Base-by-base conservation (phyloP, 1,284 basidiomycete species). In the Gastroboletus turbinatus region DNA sequence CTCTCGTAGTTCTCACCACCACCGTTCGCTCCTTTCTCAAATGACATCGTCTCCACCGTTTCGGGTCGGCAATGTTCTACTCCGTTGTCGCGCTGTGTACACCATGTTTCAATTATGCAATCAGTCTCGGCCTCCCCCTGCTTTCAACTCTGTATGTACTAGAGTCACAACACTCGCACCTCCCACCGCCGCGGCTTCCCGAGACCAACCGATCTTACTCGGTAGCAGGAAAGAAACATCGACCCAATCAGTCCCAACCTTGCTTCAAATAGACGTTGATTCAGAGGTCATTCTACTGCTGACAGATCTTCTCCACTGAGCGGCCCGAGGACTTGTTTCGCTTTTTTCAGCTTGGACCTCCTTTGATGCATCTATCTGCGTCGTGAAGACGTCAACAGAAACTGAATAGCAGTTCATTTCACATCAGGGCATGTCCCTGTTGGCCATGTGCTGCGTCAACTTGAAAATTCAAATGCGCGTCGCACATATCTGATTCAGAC, bases 371-470 rank as follows among this genome's bases (percentile, higher is more conserved):
- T 23, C 25, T 14, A 5, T 50, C 27, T 40, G 29, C 17, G 2
- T 13, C 36, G 8, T 30, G 32, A 55, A 46, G 32, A 48, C 53
- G 27, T 27, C n/a, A 30, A 17, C 39, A 45, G 27, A 7, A 45
- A 39, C 17, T 40, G 19, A 10, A 43, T 27, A 27, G 29, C 33
- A 38, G 8, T 9, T 16, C 35, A 5, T n/a, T 14, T 60, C 58
- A 25, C 49, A 62, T 32, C 46, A n/a, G 13, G 16, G 9, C 10
- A 10, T 48, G 55, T 50, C 50, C 56, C 62, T 63, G 49, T 39
- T 19, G 1, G 30, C 46, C 39, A 59, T n/a, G 23, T 23, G 52
- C 32, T 38, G 35, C 46, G 16, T 30, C 35, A 32, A 55, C 52
- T 23, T 19, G 42, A 57, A 25, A 32, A 49, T 38, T 19, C 39